Percentiles rank a stretch among this genome's conserved stretches.
Conservation (phyloP, 768 basidiomycete genomes). For the Dioszegia hungarica region DNA sequence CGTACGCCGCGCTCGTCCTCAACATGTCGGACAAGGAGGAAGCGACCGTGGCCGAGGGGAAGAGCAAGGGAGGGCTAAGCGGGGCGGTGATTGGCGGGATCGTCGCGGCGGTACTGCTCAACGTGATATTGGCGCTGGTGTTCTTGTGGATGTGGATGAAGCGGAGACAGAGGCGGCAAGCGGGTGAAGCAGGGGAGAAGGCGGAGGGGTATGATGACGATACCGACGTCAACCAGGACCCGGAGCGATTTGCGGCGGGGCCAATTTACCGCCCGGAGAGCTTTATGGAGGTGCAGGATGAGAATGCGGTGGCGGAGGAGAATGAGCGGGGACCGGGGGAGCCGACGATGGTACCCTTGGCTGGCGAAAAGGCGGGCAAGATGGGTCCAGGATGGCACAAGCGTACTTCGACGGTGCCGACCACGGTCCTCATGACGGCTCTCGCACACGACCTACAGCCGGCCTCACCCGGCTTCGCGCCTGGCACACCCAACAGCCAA, state of each 20-base stretch:
- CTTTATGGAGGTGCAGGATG: conserved; percentile 4
- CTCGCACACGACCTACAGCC: not conserved
- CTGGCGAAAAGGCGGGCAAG: not conserved
- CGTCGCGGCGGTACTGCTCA: conserved; percentile 3
- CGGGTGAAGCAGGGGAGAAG: not conserved
- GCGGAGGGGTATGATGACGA: conserved; percentile 8
- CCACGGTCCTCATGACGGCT: conserved; percentile 1
- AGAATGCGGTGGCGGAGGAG: conserved; percentile 3
- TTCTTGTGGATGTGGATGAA: conserved; percentile 9
- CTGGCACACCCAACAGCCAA: not conserved
- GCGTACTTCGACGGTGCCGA: conserved; percentile 4
- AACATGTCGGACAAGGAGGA: not conserved
- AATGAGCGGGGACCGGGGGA: not conserved
- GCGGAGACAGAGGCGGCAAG: not conserved
- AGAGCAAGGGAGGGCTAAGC: not conserved
- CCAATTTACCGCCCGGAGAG: conserved; percentile 4
- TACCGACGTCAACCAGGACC: not conserved
- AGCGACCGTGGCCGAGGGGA: not conserved
- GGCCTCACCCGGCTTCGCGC: not conserved
- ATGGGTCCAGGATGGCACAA: conserved; percentile 3
- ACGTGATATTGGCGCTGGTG: not conserved
- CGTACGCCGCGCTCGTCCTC: not conserved
- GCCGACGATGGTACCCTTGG: not conserved
- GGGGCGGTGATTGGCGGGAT: conserved; percentile 8
- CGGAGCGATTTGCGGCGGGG: conserved; percentile 1